Evolutionary conservation across 164 flowering plant genomes (phyloP), one percentile per base, ranked within the genome.

Genomic region (Nymphaea colorata): DNA sequence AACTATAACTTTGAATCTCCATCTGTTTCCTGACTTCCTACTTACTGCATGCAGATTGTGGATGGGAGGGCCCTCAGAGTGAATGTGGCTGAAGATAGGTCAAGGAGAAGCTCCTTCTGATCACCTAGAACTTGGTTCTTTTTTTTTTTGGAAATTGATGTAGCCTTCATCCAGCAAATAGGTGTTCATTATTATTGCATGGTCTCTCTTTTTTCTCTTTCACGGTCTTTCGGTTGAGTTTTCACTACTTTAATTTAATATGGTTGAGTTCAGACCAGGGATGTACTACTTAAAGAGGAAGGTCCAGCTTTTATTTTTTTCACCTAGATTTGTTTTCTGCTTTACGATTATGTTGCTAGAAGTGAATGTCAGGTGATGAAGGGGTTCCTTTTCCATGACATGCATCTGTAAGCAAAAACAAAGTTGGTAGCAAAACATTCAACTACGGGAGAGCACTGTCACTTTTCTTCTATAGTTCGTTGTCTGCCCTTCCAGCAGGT

Each of bases 1-100:
- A 61, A 61, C 4, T 61, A 3, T 7, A 7, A 4, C 16, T 61
- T 61, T 61, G 2, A 8, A 7, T 10, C 41, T n/a, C 6, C 41
- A n/a, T 61, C 16, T 2, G 11, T 36, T 61, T 61, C 8, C 63
- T n/a, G 16, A 3, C 25, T 2, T n/a, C 25, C 14, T n/a, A 55
- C 16, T 8, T 61, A n/a, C n/a, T 5, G 63, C 8, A n/a, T 61
- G 36, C 90, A 89, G 97, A 79, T 68, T 73, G 68, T 91, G 85
- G 90, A 83, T 42, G 97, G 96, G 43, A 86, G 96, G 69, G 66
- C 85, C 16, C 77, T 91, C 69, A 81, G 84, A 72, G 96, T 85
- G 61, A 86, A 79, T 67, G 84, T 80, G 64, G 91, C 93, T n/a
- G 90, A 82, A 76, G 79, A 78, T 42, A 79, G 79, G 80, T 82